A percentile compares a stretch with the other conserved stretches of the same genome.
Evolutionary conservation across 2,329 filamentous ascomycete genomes (phyloP).

Genomic region (Fusarium succisae): DNA sequence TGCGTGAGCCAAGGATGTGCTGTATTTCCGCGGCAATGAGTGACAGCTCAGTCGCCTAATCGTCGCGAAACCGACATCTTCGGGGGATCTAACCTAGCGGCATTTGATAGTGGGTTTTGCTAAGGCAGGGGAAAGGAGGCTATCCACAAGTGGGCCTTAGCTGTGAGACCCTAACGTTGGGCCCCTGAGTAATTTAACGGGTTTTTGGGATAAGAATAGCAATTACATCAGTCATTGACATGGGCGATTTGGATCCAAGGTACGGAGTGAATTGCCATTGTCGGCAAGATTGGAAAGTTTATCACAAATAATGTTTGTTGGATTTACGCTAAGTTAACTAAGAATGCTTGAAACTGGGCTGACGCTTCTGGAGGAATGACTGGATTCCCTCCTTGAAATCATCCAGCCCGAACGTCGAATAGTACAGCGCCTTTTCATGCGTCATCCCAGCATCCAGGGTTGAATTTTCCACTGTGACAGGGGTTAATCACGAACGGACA

Average conservation of each 20-base stretch:
- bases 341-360: slow-evolving; percentile 19
- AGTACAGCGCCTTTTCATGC: slow-evolving; percentile 28
- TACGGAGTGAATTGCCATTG: background rate
- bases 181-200: background rate
- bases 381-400: slow-evolving; percentile 30
- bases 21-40: background rate
- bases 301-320: too few relatives aligned
- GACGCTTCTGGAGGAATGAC: slow-evolving; percentile 20
- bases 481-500: background rate
- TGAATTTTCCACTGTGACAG: slow-evolving; percentile 8
- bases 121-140: background rate
- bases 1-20: background rate
- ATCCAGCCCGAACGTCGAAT: slow-evolving; percentile 24
- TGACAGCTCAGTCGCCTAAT: background rate
- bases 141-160: background rate
- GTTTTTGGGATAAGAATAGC: background rate
- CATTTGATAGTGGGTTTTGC: background rate
- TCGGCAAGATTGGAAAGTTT: background rate
- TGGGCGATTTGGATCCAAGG: background rate
- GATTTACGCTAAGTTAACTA: background rate
- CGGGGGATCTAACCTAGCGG: background rate
- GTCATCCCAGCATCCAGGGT: slow-evolving; percentile 22
- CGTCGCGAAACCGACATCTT: background rate
- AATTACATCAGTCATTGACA: background rate
- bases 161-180: background rate